Evolutionary conservation across 2,329 filamentous ascomycete species (phyloP).

Genomic region (Rutstroemia sp.): DNA sequence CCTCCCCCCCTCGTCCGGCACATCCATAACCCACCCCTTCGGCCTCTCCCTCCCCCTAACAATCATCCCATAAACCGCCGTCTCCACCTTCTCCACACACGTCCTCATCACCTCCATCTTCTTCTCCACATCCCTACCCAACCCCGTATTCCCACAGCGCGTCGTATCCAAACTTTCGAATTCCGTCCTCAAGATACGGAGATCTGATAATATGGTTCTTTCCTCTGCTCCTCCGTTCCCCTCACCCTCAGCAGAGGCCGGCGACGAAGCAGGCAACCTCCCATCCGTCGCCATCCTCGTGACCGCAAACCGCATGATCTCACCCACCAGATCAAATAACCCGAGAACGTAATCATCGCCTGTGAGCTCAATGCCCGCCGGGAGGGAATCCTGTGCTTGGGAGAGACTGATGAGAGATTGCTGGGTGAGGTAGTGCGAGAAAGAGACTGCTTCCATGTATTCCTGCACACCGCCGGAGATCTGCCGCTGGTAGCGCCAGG

Average conservation of each 20-base stretch:
- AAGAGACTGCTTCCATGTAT: constrained; percentile 85
- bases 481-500: constrained; percentile 71
- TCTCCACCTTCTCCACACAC: constrained; percentile 92
- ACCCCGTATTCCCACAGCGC: constrained; percentile 39
- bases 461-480: constrained; percentile 82
- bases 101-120: constrained; percentile 83
- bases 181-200: constrained; percentile 67
- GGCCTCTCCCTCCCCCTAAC: constrained; percentile 84
- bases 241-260: constrained; percentile 13
- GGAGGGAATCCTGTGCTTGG: constrained; percentile 45
- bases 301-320: constrained; percentile 95
- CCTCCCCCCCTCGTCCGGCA: constrained; percentile 30
- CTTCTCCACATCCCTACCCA: constrained; percentile 58
- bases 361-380: constrained; percentile 54
- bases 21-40: constrained; percentile 84
- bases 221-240: constrained; percentile 26
- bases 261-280: constrained; percentile 34
- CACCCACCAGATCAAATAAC: constrained; percentile 87
- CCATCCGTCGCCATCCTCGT: constrained; percentile 69
- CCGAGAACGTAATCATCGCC: constrained; percentile 84
- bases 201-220: constrained; percentile 67
- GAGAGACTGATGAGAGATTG: constrained; percentile 66
- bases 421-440: constrained; percentile 76
- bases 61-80: constrained; percentile 76
- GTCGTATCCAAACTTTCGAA: constrained; percentile 66